phyloP scores from a whole-genome alignment of 2,329 filamentous ascomycete species.

The Sporothrix protearum region DNA sequence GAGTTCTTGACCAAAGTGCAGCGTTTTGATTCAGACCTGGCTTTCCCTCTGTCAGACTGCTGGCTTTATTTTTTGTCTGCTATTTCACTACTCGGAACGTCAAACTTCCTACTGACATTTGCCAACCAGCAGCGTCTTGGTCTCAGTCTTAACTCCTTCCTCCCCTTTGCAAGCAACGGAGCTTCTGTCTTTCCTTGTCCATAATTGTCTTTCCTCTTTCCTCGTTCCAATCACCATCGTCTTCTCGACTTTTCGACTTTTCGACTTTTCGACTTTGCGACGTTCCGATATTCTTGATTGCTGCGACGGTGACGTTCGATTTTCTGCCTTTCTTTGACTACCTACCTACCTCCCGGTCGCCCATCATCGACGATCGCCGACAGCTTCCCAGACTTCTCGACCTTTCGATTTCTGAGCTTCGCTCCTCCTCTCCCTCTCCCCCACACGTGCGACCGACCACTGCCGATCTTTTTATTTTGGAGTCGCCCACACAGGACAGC shows the following conservation, averaged over 20 bases:
- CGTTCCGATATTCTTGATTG: too few relatives aligned
- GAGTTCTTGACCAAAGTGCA: background rate
- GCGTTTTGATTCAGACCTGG: background rate
- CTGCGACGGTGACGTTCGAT: too few relatives aligned
- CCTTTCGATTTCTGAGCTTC: background rate
- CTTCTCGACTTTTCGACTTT: slow-evolving; percentile 1
- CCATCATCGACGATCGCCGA: slow-evolving; percentile 4
- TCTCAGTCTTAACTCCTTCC: background rate
- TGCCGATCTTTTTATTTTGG: slow-evolving; percentile 12
- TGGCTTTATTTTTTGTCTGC: background rate
- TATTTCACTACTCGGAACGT: background rate
- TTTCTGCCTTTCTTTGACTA: background rate
- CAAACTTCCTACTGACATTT: background rate
- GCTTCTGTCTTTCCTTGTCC: background rate
- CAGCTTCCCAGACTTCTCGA: background rate
- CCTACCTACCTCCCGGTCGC: background rate
- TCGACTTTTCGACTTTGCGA: background rate
- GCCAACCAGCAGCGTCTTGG: background rate
- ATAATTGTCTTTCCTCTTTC: slow-evolving; percentile 1
- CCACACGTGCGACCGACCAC: slow-evolving; percentile 14
- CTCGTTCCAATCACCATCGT: background rate
- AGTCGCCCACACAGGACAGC: background rate
- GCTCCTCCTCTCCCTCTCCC: background rate
- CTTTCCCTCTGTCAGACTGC: background rate
- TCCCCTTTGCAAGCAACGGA: background rate